Evolutionary conservation across 202 grass and related monocot genomes (phyloP).

Genomic region (Schoenoplectus tabernaemontani): DNA sequence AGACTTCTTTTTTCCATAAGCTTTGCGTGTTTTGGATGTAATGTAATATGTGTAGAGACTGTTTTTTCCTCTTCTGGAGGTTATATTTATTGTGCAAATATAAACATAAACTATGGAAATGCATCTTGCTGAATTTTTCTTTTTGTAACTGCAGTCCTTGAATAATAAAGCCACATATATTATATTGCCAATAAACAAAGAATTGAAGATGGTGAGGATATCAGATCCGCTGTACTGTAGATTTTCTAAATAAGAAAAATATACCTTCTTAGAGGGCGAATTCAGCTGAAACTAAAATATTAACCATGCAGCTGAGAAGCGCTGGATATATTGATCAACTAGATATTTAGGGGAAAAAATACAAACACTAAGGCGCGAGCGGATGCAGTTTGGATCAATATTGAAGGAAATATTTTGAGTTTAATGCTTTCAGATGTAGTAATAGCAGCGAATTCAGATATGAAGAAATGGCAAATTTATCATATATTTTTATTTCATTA

Average conservation of each 20-base stretch:
- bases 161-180: not conserved
- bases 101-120: not conserved
- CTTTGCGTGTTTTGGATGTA: not conserved
- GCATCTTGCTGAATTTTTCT: not conserved
- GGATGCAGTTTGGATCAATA: not conserved
- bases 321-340: not conserved
- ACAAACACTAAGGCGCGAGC: not conserved
- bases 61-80: not conserved
- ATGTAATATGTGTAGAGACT: not conserved
- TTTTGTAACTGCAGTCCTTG: not conserved
- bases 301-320: not conserved
- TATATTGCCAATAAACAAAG: not conserved
- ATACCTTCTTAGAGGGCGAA: too few species aligned
- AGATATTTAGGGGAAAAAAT: too few species aligned
- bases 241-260: not conserved
- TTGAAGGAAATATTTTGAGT: not conserved
- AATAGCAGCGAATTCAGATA: too few species aligned
- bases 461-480: too few species aligned
- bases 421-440: too few species aligned
- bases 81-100: not conserved
- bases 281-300: too few species aligned
- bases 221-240: not conserved
- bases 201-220: not conserved
- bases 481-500: too few species aligned
- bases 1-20: not conserved